phyloP scores from a whole-genome alignment of 805 yeast species.

The Vanderwaltozyma verrucispora region DNA sequence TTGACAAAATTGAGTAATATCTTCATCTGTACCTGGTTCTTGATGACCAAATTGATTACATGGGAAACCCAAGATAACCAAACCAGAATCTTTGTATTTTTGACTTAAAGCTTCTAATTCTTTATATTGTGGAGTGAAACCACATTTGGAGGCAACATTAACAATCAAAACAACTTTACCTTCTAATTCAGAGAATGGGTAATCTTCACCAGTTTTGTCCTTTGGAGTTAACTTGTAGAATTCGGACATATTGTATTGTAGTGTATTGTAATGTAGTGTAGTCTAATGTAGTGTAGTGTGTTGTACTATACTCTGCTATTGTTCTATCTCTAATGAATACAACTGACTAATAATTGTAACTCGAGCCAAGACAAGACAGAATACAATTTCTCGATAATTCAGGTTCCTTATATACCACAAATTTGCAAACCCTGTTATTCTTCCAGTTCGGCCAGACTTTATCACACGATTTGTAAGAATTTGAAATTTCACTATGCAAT shows the following conservation, averaged over 20 bases:
- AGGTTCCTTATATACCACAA: no score
- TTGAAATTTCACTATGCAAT: no score
- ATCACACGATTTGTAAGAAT: no score
- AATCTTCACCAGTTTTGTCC: constrained; percentile 49
- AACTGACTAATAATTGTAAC: no score
- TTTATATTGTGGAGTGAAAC: constrained; percentile 66
- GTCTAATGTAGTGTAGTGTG: no score
- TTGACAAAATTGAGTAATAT: constrained; percentile 62
- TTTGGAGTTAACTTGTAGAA: constrained; percentile 60
- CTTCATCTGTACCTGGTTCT: constrained; percentile 62
- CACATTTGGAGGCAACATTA: constrained; percentile 84
- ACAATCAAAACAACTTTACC: constrained; percentile 81
- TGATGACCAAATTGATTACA: constrained; percentile 84
- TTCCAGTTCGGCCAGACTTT: no score
- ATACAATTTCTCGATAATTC: no score
- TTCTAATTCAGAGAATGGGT: constrained; percentile 48
- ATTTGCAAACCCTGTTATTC: no score
- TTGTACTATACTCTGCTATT: no score
- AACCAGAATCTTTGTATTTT: constrained; percentile 50
- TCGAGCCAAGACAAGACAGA: no score
- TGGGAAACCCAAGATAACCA: constrained; percentile 74
- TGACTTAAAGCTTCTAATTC: constrained; percentile 62
- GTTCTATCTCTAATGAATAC: no score
- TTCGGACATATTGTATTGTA: constrained; percentile 22
- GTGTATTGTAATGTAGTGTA: no score